Evolutionary conservation across 2,329 filamentous ascomycete species (phyloP), one percentile per base, ranked within the genome.

Genomic region (Alternaria ethzedia): DNA sequence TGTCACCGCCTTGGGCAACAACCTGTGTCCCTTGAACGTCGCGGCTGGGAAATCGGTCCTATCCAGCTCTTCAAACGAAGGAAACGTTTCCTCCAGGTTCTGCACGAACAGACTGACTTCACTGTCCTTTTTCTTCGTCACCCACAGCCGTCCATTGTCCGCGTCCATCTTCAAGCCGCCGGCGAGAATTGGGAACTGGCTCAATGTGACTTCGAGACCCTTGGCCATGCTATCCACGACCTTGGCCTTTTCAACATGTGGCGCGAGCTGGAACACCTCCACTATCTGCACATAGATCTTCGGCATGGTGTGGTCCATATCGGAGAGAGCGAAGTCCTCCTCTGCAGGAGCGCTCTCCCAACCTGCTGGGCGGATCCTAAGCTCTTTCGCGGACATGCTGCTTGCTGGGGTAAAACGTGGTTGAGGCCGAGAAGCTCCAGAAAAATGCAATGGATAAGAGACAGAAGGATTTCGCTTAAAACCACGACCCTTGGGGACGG

Each of bases 281-380:
- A 54, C 59, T 28, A 71, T 65, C 41, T 65, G 61, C 13, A 65
- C 63, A 30, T 69, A 71, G 44, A 70, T 60, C 59, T 71, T 71
- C 32, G 69, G 69, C 69, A 71, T 62, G n/a, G 49, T 44, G 15
- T 52, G 54, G 12, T 56, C 59, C 63, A 70, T 41, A 28, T 43
- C 21, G 17, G 52, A 54, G 21, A 54, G 32, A 13, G 21, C 32
- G 21, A 54, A 54, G 20, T 25, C 15, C 32, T 54, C 52, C 15
- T 41, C 32, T 28, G 32, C n/a, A 6, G 52, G 52, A 28, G 21
- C 25, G 21, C 12, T 44, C 52, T 44, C 52, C 52, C 52, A 54
- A 9, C 52, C 52, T n/a, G 15, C n/a, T 41, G 52, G 32, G 21
- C 25, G 52, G 15, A 54, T 28, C 17, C n/a, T 36, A 44, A 54